These are phyloP conservation scores for Apium graveolens DNA, from an alignment of 129 eudicot species.

Conservation along the genomic window DNA sequence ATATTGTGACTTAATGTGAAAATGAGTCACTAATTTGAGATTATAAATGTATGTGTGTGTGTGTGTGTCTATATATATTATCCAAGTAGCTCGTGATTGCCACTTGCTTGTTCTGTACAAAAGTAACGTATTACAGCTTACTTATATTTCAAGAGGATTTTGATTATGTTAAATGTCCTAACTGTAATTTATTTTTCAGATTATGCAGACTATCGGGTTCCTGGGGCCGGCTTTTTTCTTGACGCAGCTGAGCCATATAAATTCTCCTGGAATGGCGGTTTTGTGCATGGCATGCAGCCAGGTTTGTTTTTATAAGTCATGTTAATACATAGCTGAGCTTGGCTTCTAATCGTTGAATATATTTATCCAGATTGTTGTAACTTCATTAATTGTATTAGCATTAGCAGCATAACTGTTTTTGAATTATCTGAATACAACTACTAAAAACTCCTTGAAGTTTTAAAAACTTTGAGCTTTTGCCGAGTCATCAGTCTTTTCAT, in stretches of 20 bases:
- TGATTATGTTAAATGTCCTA: not conserved
- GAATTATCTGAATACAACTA: not conserved
- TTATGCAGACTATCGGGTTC: conserved; percentile 89
- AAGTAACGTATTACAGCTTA: not conserved
- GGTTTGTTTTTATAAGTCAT: conserved; percentile 31
- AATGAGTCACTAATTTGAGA: not conserved
- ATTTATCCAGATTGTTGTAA: not conserved
- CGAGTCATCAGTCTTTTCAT: not conserved
- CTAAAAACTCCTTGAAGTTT: not conserved
- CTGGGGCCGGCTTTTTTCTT: conserved; percentile 96
- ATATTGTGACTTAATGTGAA: not conserved
- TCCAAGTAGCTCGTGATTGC: not conserved
- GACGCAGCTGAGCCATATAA: conserved; percentile 84
- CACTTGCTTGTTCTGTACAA: not conserved
- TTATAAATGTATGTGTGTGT: too few species aligned
- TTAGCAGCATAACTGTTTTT: not conserved
- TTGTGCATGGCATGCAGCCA: conserved; percentile 97
- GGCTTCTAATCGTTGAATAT: not conserved
- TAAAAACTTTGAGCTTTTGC: not conserved
- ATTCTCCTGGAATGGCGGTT: conserved; percentile 94
- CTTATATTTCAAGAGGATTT: not conserved
- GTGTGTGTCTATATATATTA: too few species aligned
- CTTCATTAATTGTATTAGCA: not conserved
- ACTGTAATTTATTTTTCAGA: conserved; percentile 26
- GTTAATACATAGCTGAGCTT: not conserved